Base-by-base conservation (phyloP, 2,329 filamentous ascomycete genomes). In the Cladophialophora carrionii region DNA sequence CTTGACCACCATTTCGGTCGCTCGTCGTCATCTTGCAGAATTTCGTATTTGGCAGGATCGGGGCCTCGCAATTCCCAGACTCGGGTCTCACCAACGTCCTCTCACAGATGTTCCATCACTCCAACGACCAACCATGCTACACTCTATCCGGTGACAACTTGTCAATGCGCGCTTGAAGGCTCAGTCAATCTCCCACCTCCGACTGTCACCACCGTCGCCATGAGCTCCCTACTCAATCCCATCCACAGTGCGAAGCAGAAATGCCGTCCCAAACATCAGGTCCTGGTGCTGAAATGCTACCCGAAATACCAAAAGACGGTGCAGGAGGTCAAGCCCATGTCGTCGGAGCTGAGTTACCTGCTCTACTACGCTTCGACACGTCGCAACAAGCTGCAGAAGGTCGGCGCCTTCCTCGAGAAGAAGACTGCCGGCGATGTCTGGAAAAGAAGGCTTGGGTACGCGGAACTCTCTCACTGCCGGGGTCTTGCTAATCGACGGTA, bases 301-400 rank as follows among this genome's bases (percentile, higher is more conserved):
- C 95, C 95, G 48, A 90, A 90, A 72, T 93, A 91, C 70, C 91
- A 91, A 70, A 98, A 97, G 80, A 92, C 91, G 58, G 89, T 91
- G 68, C 90, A 93, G 76, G 92, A 96, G 74, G 92, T 96, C 75
- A 96, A 94, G 80, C 93, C 95, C 52, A 98, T 98, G 79, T 92
- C 92, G 71, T 96, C 92, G 80, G 95, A 99, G 82, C 87, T 99
- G 69, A 96, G 92, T 79, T 98, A 98, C 77, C 86, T 99, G 70
- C 87, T 98, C 61, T 98, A 96, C 84, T 98, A 99, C 82, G 92
- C 91, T 67, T 96, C 91, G 75, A 96, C 93, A 72, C 91, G 94
- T 66, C 88, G 92, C 70, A 94, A 91, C 79, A 99, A 98, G 84
- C 88, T 98, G 72, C 91, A 95, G 74, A 99, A 99, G 80, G 93